Conservation (phyloP, 306 rosid species). For the Glycine tomentella region DNA sequence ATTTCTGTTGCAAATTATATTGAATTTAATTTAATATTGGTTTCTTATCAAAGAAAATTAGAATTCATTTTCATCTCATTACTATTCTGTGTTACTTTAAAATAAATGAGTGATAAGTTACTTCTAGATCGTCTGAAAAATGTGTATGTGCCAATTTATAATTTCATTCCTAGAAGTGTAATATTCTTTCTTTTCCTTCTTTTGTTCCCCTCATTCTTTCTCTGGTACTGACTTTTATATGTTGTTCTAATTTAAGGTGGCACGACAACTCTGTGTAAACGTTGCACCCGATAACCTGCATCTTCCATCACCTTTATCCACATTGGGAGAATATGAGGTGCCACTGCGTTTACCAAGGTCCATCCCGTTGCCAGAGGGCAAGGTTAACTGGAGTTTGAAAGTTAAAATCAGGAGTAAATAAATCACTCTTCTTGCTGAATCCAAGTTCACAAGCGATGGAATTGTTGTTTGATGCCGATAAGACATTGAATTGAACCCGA, state of each 20-base stretch:
- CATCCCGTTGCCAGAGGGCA: slow-evolving; percentile 83
- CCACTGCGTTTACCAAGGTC: slow-evolving; percentile 86
- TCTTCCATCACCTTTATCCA: slow-evolving; percentile 65
- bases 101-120: background rate
- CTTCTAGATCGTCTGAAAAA: background rate
- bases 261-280: slow-evolving; percentile 75
- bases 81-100: background rate
- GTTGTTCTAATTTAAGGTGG: slow-evolving; percentile 64
- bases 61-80: background rate
- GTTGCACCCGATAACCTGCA: slow-evolving; percentile 55
- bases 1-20: background rate
- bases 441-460: slow-evolving; percentile 19
- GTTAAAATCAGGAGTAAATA: slow-evolving; percentile 77
- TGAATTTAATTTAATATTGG: background rate
- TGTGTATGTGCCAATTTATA: slow-evolving; percentile 1
- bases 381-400: slow-evolving; percentile 73
- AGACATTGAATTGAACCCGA: background rate
- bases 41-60: slow-evolving; percentile 6
- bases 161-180: background rate
- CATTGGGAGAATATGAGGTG: slow-evolving; percentile 83
- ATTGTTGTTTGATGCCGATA: slow-evolving; percentile 36
- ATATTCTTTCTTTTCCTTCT: background rate
- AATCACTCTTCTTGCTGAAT: slow-evolving; percentile 23
- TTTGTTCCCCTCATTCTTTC: background rate
- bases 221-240: slow-evolving; percentile 28